Conservation (phyloP, 805 yeast species). For the Wickerhamomyces xylosicus region DNA sequence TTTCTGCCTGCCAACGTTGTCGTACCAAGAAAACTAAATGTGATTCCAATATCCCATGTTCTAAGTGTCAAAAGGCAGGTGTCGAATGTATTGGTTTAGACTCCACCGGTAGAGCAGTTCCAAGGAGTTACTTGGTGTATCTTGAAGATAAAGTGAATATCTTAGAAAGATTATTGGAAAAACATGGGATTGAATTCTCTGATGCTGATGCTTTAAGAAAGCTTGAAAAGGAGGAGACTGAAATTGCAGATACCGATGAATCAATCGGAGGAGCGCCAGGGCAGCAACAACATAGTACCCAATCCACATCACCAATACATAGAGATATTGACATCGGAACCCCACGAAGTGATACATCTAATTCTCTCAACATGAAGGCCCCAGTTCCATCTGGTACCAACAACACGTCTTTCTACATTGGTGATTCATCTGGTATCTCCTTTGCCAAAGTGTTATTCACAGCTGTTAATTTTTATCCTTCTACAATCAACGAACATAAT, state of each 20-base stretch:
- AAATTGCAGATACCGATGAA: too few species aligned
- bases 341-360: conserved; percentile 12
- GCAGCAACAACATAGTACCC: conserved; percentile 3
- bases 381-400: conserved; percentile 7
- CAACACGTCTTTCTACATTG: conserved; percentile 26
- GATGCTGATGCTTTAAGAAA: conserved; percentile 3
- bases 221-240: background rate
- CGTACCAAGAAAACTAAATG: conserved; percentile 58
- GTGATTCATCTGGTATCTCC: conserved; percentile 51
- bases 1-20: conserved; percentile 83
- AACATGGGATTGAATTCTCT: conserved; percentile 29
- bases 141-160: conserved; percentile 54
- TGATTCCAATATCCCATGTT: conserved; percentile 50
- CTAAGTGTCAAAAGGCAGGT: conserved; percentile 45
- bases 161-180: conserved; percentile 41
- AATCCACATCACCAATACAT: too few species aligned
- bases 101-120: conserved; percentile 79
- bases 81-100: conserved; percentile 77
- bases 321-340: too few species aligned
- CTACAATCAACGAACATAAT: conserved; percentile 18
- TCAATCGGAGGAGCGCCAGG: conserved; percentile 1
- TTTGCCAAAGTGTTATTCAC: conserved; percentile 72
- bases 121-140: conserved; percentile 67
- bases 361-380: conserved; percentile 13
- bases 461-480: conserved; percentile 53